Evolutionary conservation across 1,139 yeast genomes (phyloP), one percentile per base, ranked within the genome.

Genomic region (Hansenula sp.): DNA sequence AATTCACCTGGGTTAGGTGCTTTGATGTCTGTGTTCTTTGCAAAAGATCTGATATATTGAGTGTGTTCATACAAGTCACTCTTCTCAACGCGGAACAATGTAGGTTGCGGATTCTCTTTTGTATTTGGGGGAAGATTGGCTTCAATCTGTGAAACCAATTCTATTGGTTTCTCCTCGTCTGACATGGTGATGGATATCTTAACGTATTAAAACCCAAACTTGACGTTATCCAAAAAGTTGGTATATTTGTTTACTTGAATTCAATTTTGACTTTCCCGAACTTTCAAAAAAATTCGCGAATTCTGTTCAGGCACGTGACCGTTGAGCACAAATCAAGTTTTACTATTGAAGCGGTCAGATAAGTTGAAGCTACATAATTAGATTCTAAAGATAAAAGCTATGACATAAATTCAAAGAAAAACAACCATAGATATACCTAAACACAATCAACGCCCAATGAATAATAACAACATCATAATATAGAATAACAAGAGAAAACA

Each of bases 81-180:
- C 17, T 54, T 58, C 6, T 57, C 55, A 34, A 64, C 64, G 38
- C 54, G 47, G 37, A 54, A 51, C 6, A 53, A 32, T 1, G 55
- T 50, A 8, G 58, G 46, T 17, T 50, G 40, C 12, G 61, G 62
- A 16, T 43, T 39, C 6, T 45, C 51, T 2, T 44, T 47, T 2
- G 54, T 44, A 34, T 53, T 53, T 14, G 32, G 47, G 3, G 57
- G 54, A 9, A 52, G 22, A 5, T 29, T 28, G 4, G 27, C 29
- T 32, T 52, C 56, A 5, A 41, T 21, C 18, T 45, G 45, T 1
- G 53, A 40, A 1, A 43, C 25, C 11, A 19, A 8, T 3, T 32
- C 24, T 5, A 24, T 8, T 21, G 26, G 11, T n/a, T 21, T 6
- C 6, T 28, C 26, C 17, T 36, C 29, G 2, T 25, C 37, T 2